Conservation (phyloP, 202 grass and related monocot species). For the Carex arenaria region DNA sequence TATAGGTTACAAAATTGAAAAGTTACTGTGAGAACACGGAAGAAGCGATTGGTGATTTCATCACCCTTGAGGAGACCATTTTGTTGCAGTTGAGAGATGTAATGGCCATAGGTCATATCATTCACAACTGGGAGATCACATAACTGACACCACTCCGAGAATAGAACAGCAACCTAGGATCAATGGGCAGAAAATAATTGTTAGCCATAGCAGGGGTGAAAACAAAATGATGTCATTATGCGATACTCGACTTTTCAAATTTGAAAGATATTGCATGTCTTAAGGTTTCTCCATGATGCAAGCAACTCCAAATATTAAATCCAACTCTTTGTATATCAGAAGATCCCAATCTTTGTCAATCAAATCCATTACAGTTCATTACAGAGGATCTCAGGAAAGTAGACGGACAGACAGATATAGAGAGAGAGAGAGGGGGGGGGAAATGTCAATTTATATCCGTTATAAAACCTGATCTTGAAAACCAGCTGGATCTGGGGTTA, state of each 20-base stretch:
- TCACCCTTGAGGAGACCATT: constrained; percentile 75
- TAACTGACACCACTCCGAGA: constrained; percentile 87
- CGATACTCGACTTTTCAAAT: background rate
- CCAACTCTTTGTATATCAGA: too few relatives aligned
- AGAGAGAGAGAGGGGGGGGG: constrained; percentile 6
- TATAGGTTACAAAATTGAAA: constrained; percentile 4
- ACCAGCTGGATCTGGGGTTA: constrained; percentile 49
- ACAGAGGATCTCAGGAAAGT: too few relatives aligned
- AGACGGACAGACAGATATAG: too few relatives aligned
- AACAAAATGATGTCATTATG: background rate
- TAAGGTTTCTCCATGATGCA: background rate
- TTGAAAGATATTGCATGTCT: constrained; percentile 16
- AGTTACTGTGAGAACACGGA: constrained; percentile 60
- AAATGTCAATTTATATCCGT: background rate
- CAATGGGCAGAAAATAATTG: background rate
- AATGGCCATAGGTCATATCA: constrained; percentile 68
- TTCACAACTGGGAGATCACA: constrained; percentile 68
- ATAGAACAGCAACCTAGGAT: constrained; percentile 60
- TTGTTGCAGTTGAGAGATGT: constrained; percentile 74
- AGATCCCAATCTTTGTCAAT: too few relatives aligned
- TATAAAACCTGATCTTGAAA: constrained; percentile 83
- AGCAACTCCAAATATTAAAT: background rate
- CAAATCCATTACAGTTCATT: background rate
- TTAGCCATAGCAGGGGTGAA: background rate
- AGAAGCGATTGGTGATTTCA: constrained; percentile 81